Evolutionary conservation across 495 filamentous ascomycete species (phyloP).

Genomic region (Opeltia flavorubescens): DNA sequence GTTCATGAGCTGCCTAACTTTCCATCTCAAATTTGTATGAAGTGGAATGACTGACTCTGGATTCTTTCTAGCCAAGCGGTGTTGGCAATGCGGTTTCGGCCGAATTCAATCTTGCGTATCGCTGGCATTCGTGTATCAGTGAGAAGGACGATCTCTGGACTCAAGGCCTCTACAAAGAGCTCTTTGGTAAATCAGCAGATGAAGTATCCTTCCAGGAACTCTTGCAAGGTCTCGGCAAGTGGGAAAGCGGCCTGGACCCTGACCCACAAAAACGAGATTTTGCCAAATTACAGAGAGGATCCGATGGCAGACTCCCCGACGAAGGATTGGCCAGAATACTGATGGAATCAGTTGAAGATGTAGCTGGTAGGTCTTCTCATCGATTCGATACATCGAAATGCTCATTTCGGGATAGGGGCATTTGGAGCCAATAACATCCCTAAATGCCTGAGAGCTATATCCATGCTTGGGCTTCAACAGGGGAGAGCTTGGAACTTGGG

Average conservation of each 20-base stretch:
- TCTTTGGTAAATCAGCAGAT: slow-evolving; percentile 36
- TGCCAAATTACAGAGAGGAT: slow-evolving; percentile 36
- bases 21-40: slow-evolving; percentile 4
- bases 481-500: slow-evolving; percentile 45
- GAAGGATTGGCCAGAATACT: slow-evolving; percentile 49
- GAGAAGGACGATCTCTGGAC: slow-evolving; percentile 54
- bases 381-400: neutral
- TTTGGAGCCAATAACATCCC: slow-evolving; percentile 49
- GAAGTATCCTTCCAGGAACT: slow-evolving; percentile 39
- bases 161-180: slow-evolving; percentile 36
- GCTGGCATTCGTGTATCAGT: slow-evolving; percentile 55
- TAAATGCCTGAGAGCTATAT: slow-evolving; percentile 40
- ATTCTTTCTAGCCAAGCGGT: slow-evolving; percentile 45
- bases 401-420: slow-evolving; percentile 20
- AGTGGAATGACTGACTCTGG: neutral
- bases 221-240: slow-evolving; percentile 35
- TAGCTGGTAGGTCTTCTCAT: slow-evolving; percentile 27
- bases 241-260: slow-evolving; percentile 32
- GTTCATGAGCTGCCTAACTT: too few species aligned
- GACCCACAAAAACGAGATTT: slow-evolving; percentile 45
- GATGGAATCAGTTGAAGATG: slow-evolving; percentile 43
- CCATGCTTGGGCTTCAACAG: slow-evolving; percentile 44
- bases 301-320: slow-evolving; percentile 45
- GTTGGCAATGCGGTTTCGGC: slow-evolving; percentile 56
- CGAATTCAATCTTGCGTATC: slow-evolving; percentile 61